Percentiles rank a stretch among this genome's conserved stretches.
Evolutionary conservation across 352 stramenopile species (phyloP).

Genomic region (Pythium monospermum): DNA sequence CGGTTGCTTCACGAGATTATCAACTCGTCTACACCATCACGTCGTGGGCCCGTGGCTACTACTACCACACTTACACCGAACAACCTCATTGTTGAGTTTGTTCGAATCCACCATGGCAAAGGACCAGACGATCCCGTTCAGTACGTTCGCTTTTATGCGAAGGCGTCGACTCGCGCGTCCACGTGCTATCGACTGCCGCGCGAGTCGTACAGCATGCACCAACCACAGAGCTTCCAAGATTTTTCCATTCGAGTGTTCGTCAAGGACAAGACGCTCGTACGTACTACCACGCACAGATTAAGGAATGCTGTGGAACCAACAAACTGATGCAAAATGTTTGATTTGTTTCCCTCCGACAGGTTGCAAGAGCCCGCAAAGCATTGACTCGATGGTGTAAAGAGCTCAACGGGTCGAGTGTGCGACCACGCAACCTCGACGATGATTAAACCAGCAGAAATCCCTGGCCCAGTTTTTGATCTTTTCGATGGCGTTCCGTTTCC

Average conservation of each 20-base stretch:
- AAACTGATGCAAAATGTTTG: background rate
- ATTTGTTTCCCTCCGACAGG: slow-evolving; percentile 12
- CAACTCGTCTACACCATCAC: too few species aligned
- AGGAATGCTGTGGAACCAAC: too few species aligned
- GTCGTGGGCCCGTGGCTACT: too few species aligned
- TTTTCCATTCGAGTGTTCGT: slow-evolving; percentile 69
- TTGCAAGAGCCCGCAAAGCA: slow-evolving; percentile 38
- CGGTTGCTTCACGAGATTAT: slow-evolving; percentile 63
- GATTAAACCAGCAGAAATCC: too few species aligned
- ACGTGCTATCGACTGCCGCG: slow-evolving; percentile 48
- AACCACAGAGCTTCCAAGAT: slow-evolving; percentile 59
- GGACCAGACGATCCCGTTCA: slow-evolving; percentile 63
- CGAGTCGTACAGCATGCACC: slow-evolving; percentile 67
- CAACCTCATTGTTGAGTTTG: slow-evolving; percentile 75
- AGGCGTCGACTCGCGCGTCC: slow-evolving; percentile 39
- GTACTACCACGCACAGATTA: too few species aligned
- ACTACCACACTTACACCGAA: slow-evolving; percentile 4
- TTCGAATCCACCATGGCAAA: slow-evolving; percentile 81
- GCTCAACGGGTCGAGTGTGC: slow-evolving; percentile 15
- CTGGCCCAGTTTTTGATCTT: too few species aligned
- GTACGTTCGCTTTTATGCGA: slow-evolving; percentile 74
- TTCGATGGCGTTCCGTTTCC: too few species aligned
- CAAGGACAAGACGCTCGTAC: slow-evolving; percentile 52
- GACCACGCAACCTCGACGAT: slow-evolving; percentile 11
- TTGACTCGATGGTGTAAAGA: slow-evolving; percentile 15